Conservation (phyloP, 495 filamentous ascomycete genomes). For the Aspergillus heteromorphus region DNA sequence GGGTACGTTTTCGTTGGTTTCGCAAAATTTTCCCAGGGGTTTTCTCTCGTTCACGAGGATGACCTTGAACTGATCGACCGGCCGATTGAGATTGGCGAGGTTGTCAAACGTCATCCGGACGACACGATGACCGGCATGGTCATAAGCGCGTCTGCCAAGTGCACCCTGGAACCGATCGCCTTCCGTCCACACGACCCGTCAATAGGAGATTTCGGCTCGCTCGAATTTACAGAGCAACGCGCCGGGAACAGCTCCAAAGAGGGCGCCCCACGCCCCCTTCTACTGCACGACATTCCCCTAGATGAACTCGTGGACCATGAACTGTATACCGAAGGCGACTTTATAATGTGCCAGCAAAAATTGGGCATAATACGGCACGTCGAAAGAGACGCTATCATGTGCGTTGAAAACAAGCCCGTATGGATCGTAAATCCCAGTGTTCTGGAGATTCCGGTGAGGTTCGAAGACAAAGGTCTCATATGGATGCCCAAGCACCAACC, state of each 20-base stretch:
- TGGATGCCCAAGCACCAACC: slow-evolving; percentile 3
- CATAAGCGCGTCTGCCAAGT: slow-evolving; percentile 28
- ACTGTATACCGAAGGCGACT: slow-evolving; percentile 16
- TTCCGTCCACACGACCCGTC: slow-evolving; percentile 13
- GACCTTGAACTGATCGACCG: slow-evolving; percentile 41
- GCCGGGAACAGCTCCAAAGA: not conserved
- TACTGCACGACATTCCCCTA: slow-evolving; percentile 11
- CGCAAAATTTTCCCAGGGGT: slow-evolving; percentile 15
- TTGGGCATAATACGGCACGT: slow-evolving; percentile 15
- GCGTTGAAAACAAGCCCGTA: slow-evolving; percentile 13
- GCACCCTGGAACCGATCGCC: slow-evolving; percentile 30
- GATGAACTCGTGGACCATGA: slow-evolving; percentile 14
- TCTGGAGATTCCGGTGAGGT: slow-evolving; percentile 12
- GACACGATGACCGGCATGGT: slow-evolving; percentile 39
- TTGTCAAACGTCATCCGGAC: slow-evolving; percentile 37
- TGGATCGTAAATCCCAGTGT: slow-evolving; percentile 6
- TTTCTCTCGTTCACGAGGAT: slow-evolving; percentile 36
- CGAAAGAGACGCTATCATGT: slow-evolving; percentile 17
- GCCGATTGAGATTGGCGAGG: slow-evolving; percentile 32
- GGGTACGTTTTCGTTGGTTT: slow-evolving; percentile 33
- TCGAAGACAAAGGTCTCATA: slow-evolving; percentile 4
- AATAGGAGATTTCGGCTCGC: slow-evolving; percentile 18
- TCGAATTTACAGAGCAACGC: slow-evolving; percentile 17
- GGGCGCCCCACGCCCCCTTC: not conserved
- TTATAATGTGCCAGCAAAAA: slow-evolving; percentile 22